A percentile compares a stretch with the other conserved stretches of the same genome.
Conservation (phyloP, 805 yeast genomes). For the Alloascoidea africana region DNA sequence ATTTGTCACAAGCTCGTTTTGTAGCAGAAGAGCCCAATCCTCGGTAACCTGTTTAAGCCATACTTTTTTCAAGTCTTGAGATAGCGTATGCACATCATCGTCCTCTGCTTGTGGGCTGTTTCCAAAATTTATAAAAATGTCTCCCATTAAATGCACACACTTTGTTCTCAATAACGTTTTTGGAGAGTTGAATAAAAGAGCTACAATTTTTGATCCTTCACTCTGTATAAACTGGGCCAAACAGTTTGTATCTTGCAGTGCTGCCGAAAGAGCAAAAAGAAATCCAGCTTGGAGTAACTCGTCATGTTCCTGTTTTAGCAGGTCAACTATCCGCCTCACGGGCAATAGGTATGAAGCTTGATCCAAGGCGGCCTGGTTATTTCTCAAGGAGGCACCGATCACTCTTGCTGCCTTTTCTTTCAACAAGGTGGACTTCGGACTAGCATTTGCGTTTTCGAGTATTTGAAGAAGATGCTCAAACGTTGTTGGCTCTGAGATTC, state of each 20-base stretch:
- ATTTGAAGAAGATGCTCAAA: constrained; percentile 19
- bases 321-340: background rate
- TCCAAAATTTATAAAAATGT: too few species aligned
- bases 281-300: background rate
- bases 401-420: constrained; percentile 43
- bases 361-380: constrained; percentile 48
- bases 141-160: background rate
- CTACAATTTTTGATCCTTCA: background rate
- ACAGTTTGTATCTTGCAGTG: background rate
- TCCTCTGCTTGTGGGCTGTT: too few species aligned
- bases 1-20: too few species aligned
- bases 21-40: too few species aligned
- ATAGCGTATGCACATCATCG: too few species aligned
- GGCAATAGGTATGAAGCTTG: constrained; percentile 4
- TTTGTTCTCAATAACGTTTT: background rate
- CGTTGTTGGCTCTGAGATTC: constrained; percentile 21
- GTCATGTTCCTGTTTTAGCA: background rate
- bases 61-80: too few species aligned
- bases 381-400: constrained; percentile 55
- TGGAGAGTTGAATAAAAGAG: background rate
- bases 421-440: constrained; percentile 11
- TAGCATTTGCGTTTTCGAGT: constrained; percentile 5
- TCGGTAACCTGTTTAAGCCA: too few species aligned
- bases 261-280: background rate
- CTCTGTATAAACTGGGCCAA: background rate